Base-by-base conservation (phyloP, 345 rosid species). In the Salix purpurea region DNA sequence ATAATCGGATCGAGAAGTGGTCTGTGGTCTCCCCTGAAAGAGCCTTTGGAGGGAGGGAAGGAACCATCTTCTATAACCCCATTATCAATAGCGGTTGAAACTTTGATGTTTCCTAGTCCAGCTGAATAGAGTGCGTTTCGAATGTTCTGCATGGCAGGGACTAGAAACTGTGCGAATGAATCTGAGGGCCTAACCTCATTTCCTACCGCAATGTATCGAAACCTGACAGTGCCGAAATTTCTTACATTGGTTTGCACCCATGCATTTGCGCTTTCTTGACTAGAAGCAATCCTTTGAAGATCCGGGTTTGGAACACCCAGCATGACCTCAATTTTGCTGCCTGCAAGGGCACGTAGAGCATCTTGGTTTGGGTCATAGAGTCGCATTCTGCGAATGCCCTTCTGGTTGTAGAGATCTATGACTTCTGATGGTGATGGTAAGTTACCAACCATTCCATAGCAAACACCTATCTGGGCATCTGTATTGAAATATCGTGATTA, bases 381-480 rank as follows among this genome's bases (percentile, higher is more conserved):
- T 5, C 93, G 73, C 89, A 89, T 89, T 67, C 92, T 74, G 2
- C 39, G 73, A 64, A 92, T 84, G 82, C 78, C 82, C 21, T 77
- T 71, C 36, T 88, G 84, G 18, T 65, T 83, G 88, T 26, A 93
- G 13, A 91, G 87, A 8, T 75, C 82, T 67, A 91, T 76, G 1
- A 86, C 90, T 54, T 88, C 90, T 26, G 81, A 42, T 10, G 78
- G 61, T 40, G 89, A 65, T 52, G 94, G 93, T 1, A 91, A 50
- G 79, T 87, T 83, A 12, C 93, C 93, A 3, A 39, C 4, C 69
- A 39, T 68, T 56, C 80, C 80, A 32, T 76, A 76, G 73, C 83
- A 79, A 9, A 42, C 77, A 9, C 83, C 83, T 7, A 80, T 72
- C 40, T 79, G 75, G 1, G 75, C 75, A 71, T 18, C 74, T 71